Evolutionary conservation across 768 basidiomycete genomes (phyloP), one percentile per base, ranked within the genome.

Genomic region (Mrakia frigida): DNA sequence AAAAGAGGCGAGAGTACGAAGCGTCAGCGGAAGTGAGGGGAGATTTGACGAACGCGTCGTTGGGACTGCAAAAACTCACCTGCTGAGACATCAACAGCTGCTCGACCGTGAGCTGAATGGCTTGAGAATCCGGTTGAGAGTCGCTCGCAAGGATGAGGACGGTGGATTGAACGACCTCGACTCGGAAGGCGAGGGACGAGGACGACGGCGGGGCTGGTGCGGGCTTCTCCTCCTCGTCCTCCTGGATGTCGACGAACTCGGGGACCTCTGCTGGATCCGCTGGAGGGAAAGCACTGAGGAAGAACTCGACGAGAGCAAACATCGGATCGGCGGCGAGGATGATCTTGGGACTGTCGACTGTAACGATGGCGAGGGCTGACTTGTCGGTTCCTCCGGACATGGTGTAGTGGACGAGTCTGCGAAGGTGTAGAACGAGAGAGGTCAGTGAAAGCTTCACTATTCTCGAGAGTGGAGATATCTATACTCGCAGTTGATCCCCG

Each of bases 311-410:
- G n/a, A 99, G 84, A 0, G 92, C 90, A 79, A 95, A 91, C 70
- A 98, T 86, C 1, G 94, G 96, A 78, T 98, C 93, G 28, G 96
- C 86, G 2, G 96, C 90, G 80, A 99, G 92, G 76, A 98, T 91
- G 80, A 98, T 86, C 81, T 91, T 89, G 7, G 97, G 97, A 31
- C 93, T 93, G 81, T 99, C 97, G 39, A 99, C 86, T 0, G 92
- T 93, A 46, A 96, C 85, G 74, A 98, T 87, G 9, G 89, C 90
- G n/a, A 93, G 86, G 5, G 92, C 86, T 52, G 89, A 86, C 31
- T 84, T 82, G 70, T 86, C 85, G 13, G 81, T 60, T 0, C 89
- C 89, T 23, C 90, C 90, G 16, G 93, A 87, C 79, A 87, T 87
- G 2, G 92, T 92, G 83, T 92, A 98, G 43, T 97, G 87, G 25